These are phyloP conservation scores for Phytophthora litchii DNA, from an alignment of 352 stramenopile genomes.

Conservation along the genomic window DNA sequence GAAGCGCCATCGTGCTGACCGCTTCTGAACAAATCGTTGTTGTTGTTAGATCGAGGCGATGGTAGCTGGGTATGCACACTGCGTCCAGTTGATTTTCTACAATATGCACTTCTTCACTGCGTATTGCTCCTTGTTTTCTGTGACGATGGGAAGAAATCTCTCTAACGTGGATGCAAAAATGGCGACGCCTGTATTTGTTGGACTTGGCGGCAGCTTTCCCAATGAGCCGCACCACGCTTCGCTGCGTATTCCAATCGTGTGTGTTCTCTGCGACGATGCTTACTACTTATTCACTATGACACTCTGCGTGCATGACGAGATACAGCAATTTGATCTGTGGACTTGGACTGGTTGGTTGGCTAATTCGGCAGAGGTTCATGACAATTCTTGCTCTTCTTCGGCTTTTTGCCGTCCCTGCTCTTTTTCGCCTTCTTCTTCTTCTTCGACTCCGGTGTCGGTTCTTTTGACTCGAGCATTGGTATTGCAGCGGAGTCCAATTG, in stretches of 20 bases:
- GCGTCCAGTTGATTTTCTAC: constrained; percentile 11
- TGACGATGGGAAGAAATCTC: constrained; percentile 4
- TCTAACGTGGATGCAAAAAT: constrained; percentile 26
- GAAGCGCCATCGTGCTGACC: too few species aligned
- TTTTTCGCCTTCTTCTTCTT: constrained; percentile 34
- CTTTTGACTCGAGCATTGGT: constrained; percentile 10
- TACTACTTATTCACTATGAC: constrained; percentile 23
- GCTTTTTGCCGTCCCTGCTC: constrained; percentile 9
- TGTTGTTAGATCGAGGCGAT: constrained; percentile 13
- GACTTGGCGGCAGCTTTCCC: constrained; percentile 25
- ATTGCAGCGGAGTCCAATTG: constrained; percentile 5
- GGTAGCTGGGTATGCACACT: constrained; percentile 9
- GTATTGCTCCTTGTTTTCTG: not conserved
- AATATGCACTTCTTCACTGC: not conserved
- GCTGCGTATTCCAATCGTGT: constrained; percentile 6
- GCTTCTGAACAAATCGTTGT: constrained; percentile 19
- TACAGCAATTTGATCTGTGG: constrained; percentile 20
- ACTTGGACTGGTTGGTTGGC: not conserved
- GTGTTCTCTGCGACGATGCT: constrained; percentile 7
- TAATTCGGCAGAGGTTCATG: constrained; percentile 16
- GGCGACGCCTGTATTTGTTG: constrained; percentile 21
- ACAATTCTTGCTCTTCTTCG: constrained; percentile 17
- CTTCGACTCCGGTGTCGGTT: constrained; percentile 10
- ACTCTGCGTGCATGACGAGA: constrained; percentile 15
- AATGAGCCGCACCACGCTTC: constrained; percentile 25